Conservation (phyloP, 768 basidiomycete genomes). For the Macrolepiota fuliginosa region DNA sequence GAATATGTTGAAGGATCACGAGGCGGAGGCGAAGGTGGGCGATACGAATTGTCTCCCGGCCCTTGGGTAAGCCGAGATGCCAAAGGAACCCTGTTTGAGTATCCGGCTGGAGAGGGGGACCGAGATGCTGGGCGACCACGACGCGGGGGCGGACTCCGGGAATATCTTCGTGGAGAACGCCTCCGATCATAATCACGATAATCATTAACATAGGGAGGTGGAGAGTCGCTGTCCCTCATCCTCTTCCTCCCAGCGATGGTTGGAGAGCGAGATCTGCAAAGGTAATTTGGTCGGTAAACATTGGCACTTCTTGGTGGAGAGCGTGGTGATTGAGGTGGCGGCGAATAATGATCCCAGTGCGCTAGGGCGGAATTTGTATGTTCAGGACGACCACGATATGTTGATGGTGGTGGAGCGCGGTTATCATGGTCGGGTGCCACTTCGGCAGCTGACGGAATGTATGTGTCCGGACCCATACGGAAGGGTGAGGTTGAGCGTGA, state of each 20-base stretch:
- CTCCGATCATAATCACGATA: constrained; percentile 6
- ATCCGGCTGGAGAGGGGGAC: neutral
- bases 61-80: constrained; percentile 1
- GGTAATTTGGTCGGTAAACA: constrained; percentile 2
- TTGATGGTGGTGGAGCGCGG: neutral
- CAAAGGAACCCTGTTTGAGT: neutral
- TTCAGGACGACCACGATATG: neutral
- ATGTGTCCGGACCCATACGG: constrained; percentile 10
- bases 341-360: constrained; percentile 8
- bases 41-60: neutral
- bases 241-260: constrained; percentile 5
- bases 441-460: neutral
- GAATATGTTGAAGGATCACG: neutral
- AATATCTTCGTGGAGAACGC: neutral
- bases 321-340: neutral
- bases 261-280: constrained; percentile 2
- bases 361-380: neutral
- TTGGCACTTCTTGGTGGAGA: neutral
- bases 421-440: neutral
- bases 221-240: neutral
- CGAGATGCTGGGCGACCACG: constrained; percentile 1
- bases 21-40: neutral
- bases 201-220: neutral
- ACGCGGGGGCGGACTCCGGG: constrained; percentile 6
- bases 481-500: constrained; percentile 2